Base-by-base conservation (phyloP, 2,329 filamentous ascomycete genomes). In the Colletotrichum tropicale region DNA sequence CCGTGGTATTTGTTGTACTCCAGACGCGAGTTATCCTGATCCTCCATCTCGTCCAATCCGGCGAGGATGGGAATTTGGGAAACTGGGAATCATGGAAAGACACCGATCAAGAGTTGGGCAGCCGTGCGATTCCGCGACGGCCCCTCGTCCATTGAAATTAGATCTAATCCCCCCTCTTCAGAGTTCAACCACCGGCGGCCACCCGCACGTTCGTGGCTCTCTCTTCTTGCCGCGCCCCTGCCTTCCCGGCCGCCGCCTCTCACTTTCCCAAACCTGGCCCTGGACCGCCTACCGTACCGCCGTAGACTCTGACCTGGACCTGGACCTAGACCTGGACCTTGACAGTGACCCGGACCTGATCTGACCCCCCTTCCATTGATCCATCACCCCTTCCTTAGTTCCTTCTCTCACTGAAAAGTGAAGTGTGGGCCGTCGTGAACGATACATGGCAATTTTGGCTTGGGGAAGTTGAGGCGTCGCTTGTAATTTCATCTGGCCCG, bases 91-190 rank as follows among this genome's bases (percentile, higher is more conserved):
- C 21, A 65, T 66, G 34, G 16, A 26, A 66, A 38, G 62, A 38
- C 43, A 66, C 32, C 9, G 62, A 36, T 52, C 43, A 38, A 28
- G 24, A 30, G 8, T 61, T 61, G 58, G 58, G 58, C 58, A 61
- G 65, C 64, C 48, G 28, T 68, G 43, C 58, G 34, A 65, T 75
- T 69, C 73, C 38, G 43, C 70, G 73, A 58, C 70, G 58, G 68
- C 12, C 55, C 70, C 73, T 69, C 64, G 73, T 73, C 73, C n/a
- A 62, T 73, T 75, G 64, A 75, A 73, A 75, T 75, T 75, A 48
- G 69, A 32, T 30, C 58, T 12, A 71, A 71, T 56, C 60, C 56
- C 73, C 61, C 69, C 70, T 30, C 58, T 43, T 36, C 32, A 30
- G 56, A 55, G 61, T 30, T 48, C 52, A 28, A 18, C 61, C 32